phyloP scores from a whole-genome alignment of 1,284 basidiomycete species.

The Tylopilus orsonianus region DNA sequence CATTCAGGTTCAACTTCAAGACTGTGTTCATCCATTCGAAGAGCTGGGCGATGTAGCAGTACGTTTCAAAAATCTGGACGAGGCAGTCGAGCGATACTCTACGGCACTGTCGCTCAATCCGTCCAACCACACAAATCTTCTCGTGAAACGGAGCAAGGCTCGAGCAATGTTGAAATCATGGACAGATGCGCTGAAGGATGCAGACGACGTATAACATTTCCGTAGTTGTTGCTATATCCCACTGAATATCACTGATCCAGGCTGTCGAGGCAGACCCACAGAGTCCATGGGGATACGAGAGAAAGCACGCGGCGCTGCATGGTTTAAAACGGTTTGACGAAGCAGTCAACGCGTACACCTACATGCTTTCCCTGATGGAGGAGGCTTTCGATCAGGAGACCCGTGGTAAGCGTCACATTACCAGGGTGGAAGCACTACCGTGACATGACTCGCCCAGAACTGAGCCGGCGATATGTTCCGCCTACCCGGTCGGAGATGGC shows the following conservation, averaged over 20 bases:
- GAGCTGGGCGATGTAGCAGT: background rate
- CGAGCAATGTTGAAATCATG: background rate
- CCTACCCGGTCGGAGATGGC: background rate
- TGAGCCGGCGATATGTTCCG: background rate
- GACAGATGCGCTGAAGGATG: slow-evolving; percentile 3
- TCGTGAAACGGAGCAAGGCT: slow-evolving; percentile 15
- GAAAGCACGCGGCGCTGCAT: slow-evolving; percentile 3
- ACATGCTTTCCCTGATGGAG: slow-evolving; percentile 2
- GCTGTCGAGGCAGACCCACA: background rate
- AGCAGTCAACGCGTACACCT: background rate
- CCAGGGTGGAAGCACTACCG: too few relatives aligned
- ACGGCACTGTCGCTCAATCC: slow-evolving; percentile 3
- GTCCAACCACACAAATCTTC: background rate
- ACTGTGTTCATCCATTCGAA: background rate
- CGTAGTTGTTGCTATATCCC: too few relatives aligned
- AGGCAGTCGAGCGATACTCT: background rate
- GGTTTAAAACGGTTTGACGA: slow-evolving; percentile 5
- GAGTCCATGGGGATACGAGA: slow-evolving; percentile 6
- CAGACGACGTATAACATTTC: background rate
- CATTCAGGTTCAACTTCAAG: background rate
- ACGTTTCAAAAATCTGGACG: too few relatives aligned
- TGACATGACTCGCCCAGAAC: background rate
- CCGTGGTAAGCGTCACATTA: background rate
- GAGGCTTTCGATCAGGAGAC: background rate
- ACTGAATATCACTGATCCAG: background rate